Base-by-base conservation (phyloP, 2,329 filamentous ascomycete genomes). In the Alternaria gaisen region DNA sequence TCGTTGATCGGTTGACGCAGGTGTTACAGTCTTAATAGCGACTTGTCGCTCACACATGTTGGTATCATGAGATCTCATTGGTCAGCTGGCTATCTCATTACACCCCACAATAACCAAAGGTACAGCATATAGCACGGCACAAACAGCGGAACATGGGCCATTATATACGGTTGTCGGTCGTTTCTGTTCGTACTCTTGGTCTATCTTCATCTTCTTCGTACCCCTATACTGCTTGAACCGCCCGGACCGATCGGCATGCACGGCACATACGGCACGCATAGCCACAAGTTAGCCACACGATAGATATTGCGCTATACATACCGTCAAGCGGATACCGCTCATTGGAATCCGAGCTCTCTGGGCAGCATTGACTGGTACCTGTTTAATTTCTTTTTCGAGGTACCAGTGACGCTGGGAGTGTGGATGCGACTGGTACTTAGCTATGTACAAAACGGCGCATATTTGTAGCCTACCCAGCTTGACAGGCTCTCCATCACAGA, bases 11-110 rank as follows among this genome's bases (percentile, higher is more conserved):
- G 16, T 18, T 46, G 28, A 24, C 20, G 53, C 41, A 55, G 30
- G 22, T n/a, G 28, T 26, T 36, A 36, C 24, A 36, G 30, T 24
- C 20, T 32, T n/a, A 34, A 9, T 40, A 14, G 41, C 50, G 26
- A 54, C 56, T 20, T 48, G 36, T 32, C 26, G 24, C 44, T 56
- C 36, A 40, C 63, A 59, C 64, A 59, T 65, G 63, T 28, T 42
- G 34, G 40, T 26, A n/a, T 28, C 32, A 30, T n/a, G 34, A 22
- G 30, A 22, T 53, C 24, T 38, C 34, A 67, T 67, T 67, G 60
- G 62, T 46, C 50, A 56, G 38, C 22, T 32, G 40, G 40, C 38
- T 42, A 6, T n/a, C 28, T 28, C 40, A 42, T 42, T 48, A 26
- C 28, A 36, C 9, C 34, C 9, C 34, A 24, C 43, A 26, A n/a